These are phyloP conservation scores for Suillus paluster DNA, from an alignment of 768 basidiomycete genomes.

Conservation along the genomic window DNA sequence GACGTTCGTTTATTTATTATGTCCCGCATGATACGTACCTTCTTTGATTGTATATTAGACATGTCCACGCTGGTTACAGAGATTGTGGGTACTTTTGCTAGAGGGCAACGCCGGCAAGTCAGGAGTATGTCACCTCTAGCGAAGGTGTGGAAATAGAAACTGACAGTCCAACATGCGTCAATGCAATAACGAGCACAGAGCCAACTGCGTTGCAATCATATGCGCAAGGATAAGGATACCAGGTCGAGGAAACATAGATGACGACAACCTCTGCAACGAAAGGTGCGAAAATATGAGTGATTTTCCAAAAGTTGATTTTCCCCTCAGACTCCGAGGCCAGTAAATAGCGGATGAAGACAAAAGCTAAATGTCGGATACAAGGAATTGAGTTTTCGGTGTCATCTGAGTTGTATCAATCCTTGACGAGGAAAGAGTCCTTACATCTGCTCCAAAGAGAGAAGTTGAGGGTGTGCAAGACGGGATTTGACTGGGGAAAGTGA, in stretches of 20 bases:
- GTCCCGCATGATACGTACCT: no score
- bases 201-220: no score
- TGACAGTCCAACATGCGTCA: no score
- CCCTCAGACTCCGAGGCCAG: conserved; percentile 18
- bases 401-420: background rate
- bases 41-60: no score
- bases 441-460: background rate
- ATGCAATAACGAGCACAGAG: no score
- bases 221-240: background rate
- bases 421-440: conserved; percentile 2
- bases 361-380: conserved; percentile 11
- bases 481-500: conserved; percentile 32
- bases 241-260: background rate
- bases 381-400: background rate
- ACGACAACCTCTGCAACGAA: conserved; percentile 1
- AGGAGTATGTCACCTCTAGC: no score
- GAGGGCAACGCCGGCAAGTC: no score
- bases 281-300: conserved; percentile 1
- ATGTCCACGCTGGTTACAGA: no score
- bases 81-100: no score
- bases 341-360: conserved; percentile 26
- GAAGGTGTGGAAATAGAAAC: no score
- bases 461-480: conserved; percentile 14
- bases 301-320: conserved; percentile 22
- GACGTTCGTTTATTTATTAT: background rate